A percentile compares a stretch with the other conserved stretches of the same genome.
phyloP scores from a whole-genome alignment of 345 rosid species.

The Eucalyptus polybractea region DNA sequence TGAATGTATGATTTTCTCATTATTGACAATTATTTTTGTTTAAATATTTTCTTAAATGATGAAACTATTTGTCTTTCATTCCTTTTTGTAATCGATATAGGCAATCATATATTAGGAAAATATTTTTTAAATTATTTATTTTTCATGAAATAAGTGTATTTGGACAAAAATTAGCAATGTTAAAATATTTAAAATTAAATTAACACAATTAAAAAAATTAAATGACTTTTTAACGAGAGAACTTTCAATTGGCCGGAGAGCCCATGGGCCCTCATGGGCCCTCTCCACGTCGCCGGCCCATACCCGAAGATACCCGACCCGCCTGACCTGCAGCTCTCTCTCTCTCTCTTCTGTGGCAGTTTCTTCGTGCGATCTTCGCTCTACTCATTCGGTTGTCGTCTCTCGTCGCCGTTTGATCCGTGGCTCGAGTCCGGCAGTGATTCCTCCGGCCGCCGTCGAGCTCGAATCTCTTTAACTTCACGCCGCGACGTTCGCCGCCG shows the following conservation, averaged over 20 bases:
- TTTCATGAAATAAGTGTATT: fast-evolving
- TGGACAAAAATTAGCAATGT: fast-evolving
- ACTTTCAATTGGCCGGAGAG: not conserved
- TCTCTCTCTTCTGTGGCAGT: not conserved
- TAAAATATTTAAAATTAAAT: not conserved
- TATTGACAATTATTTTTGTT: not conserved
- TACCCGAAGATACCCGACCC: not conserved
- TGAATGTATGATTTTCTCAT: fast-evolving
- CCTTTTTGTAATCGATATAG: fast-evolving
- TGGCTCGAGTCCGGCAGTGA: not conserved
- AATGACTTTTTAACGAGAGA: too few species aligned
- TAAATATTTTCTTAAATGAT: not conserved
- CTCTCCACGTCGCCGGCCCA: not conserved
- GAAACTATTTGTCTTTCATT: not conserved
- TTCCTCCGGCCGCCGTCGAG: not conserved
- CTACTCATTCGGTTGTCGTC: not conserved
- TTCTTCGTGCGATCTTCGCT: not conserved
- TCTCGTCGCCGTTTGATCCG: not conserved
- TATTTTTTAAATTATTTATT: not conserved
- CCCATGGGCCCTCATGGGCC: not conserved
- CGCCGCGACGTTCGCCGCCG: not conserved
- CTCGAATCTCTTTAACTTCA: not conserved
- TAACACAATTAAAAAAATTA: fast-evolving
- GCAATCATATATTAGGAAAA: fast-evolving
- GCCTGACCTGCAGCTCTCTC: not conserved